Base-by-base conservation (phyloP, 2,329 filamentous ascomycete species). In the Sclerotinia minor region DNA sequence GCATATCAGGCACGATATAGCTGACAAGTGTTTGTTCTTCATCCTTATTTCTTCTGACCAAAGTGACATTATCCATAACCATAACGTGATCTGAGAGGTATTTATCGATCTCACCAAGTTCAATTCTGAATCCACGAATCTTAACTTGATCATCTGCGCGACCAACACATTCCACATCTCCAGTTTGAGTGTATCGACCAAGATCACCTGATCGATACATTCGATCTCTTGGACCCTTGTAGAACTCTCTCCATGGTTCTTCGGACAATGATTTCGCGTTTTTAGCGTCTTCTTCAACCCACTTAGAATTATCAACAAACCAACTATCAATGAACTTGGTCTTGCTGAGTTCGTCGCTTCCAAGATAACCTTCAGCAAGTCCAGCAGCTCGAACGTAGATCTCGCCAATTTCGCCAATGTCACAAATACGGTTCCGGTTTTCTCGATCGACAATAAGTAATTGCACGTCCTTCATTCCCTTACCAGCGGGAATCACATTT, bases 71-170 rank as follows among this genome's bases (percentile, higher is more conserved):
- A 72, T 98, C 94, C 52, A 92, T 85, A 32, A 98, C 86, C 32
- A 96, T 80, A 0, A 86, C 87, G 79, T 92, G 87, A 55, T 88
- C 85, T 65, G 87, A 90, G 58, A 97, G 81, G 77, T 96, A 89
- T 53, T 84, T 90, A 78, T 98, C 94, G 72, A 98, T 97, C 73
- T 98, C 95, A 71, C 90, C 90, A 57, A 98, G 87, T 80, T 99
- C 95, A 73, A 99, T 96, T 70, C 94, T 86, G 83, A 97, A 98
- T 1, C 94, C 94, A 69, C 95, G 90, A 72, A 98, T 94, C 83
- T 98, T 99, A 81, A 97, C 92, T 77, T 98, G 94, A 72, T 90
- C 86, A 76, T 98, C 94, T 32, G 88, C 88, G 68, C 95, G 85
- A 29, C 94, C 94, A 13, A 90, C 89, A 75, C 88, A 91, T 75